Base-by-base conservation (phyloP, 1,139 yeast species). In the Blastobotrys ciferrii region DNA sequence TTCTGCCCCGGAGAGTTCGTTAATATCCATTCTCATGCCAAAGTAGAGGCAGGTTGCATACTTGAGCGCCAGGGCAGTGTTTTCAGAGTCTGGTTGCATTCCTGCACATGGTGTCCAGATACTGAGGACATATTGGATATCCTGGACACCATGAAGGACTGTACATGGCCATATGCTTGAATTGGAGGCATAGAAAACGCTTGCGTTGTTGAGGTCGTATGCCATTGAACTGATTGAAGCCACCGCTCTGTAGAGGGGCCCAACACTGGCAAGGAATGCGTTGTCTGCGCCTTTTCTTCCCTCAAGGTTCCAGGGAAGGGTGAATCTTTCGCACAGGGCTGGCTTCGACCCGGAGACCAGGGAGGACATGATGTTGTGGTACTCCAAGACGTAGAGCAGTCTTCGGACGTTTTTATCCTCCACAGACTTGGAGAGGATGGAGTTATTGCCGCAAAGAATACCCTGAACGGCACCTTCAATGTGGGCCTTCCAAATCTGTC, bases 391-490 rank as follows among this genome's bases (percentile, higher is more conserved):
- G 33, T 47, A 47, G 20, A 46, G 30, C 17, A 54, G 38, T 35
- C 43, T 43, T 46, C 42, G 50, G 47, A 40, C 39, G 25, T 4
- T 31, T 17, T 17, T 31, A 19, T 42, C 43, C 12, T 32, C 45
- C 23, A 12, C 33, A 17, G 46, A 32, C 19, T 19, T 19, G 6
- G 37, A 9, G 19, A 45, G 14, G 2, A 48, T 4, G 2, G 43
- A 17, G 5, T 28, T 32, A 12, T 42, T 42, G 32, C 49, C 43
- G 13, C 45, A 41, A 4, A 44, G 40, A 15, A 53, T 49, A 6
- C 53, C 55, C 36, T 51, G 35, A 2, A 50, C 48, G 9, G 57
- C 58, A 5, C 58, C 59, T 6, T 45, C 30, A 23, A 56, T 46
- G 45, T 56, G 59, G 36, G 51, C 49, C 18, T 50, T 31, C 59